Evolutionary conservation across 2,329 filamentous ascomycete genomes (phyloP).

Genomic region (Penicillium vulpinum): DNA sequence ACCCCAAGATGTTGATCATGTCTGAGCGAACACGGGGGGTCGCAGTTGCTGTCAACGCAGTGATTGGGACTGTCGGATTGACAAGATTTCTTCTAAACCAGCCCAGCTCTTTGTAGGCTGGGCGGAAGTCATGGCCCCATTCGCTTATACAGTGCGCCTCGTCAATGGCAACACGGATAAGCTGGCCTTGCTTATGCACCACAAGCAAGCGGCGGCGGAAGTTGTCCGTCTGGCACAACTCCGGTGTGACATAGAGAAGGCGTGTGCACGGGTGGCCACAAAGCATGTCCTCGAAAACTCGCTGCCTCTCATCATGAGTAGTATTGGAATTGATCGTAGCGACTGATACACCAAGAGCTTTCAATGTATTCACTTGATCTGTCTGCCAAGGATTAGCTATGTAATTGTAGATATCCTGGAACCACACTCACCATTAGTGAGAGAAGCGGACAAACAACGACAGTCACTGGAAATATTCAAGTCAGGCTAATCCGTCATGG

Average conservation of each 20-base stretch:
- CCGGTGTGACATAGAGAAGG: constrained; percentile 90
- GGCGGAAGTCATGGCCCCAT: constrained; percentile 98
- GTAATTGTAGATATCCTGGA: neutral
- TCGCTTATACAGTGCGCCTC: constrained; percentile 97
- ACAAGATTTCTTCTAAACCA: constrained; percentile 70
- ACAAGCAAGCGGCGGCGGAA: constrained; percentile 74
- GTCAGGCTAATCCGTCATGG: constrained; percentile 1
- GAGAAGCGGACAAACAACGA: constrained; percentile 85
- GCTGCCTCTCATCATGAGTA: constrained; percentile 60
- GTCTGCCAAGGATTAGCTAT: constrained; percentile 54
- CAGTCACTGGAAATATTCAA: constrained; percentile 62
- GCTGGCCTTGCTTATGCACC: constrained; percentile 76
- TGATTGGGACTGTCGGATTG: constrained; percentile 84
- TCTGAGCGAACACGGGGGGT: constrained; percentile 79
- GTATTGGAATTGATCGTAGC: constrained; percentile 87
- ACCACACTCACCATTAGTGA: constrained; percentile 74
- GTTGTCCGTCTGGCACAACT: constrained; percentile 73
- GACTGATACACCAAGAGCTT: constrained; percentile 72
- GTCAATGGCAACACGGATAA: constrained; percentile 86
- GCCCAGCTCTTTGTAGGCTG: constrained; percentile 79
- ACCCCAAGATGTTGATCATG: constrained; percentile 71
- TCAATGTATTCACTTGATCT: constrained; percentile 84
- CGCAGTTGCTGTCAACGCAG: constrained; percentile 89
- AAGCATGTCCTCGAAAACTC: constrained; percentile 76
- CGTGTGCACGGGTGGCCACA: constrained; percentile 82